Conservation (phyloP, 2,329 filamentous ascomycete species). For the Beauveria asiatica region DNA sequence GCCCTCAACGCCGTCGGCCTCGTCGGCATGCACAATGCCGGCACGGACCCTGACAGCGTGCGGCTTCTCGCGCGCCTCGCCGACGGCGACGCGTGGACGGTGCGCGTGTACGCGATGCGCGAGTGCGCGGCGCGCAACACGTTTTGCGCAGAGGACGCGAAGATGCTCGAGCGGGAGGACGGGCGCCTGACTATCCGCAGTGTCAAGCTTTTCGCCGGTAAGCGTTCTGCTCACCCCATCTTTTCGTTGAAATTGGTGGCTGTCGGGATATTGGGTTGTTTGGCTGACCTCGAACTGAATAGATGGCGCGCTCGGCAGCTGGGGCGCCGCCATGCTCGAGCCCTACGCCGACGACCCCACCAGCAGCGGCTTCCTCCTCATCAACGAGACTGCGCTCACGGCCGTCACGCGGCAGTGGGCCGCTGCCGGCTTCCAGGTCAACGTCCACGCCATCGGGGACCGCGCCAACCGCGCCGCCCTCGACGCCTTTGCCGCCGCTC, state of each 20-base stretch:
- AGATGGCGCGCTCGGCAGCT: slow-evolving; percentile 63
- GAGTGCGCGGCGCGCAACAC: slow-evolving; percentile 58
- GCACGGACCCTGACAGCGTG: slow-evolving; percentile 47
- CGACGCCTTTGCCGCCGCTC: slow-evolving; percentile 51
- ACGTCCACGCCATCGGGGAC: slow-evolving; percentile 66
- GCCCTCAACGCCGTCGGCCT: slow-evolving; percentile 56
- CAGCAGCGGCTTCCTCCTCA: slow-evolving; percentile 55
- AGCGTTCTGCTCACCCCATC: slow-evolving; percentile 6
- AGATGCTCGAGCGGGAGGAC: slow-evolving; percentile 34
- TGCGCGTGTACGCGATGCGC: slow-evolving; percentile 60
- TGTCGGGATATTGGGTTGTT: too few species aligned
- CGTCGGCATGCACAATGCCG: slow-evolving; percentile 62
- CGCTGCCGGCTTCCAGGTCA: slow-evolving; percentile 54
- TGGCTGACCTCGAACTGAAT: background rate
- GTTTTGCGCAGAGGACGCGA: slow-evolving; percentile 47
- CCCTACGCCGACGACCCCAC: slow-evolving; percentile 57
- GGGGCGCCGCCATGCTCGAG: slow-evolving; percentile 64
- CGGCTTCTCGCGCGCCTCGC: slow-evolving; percentile 46
- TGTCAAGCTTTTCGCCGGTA: slow-evolving; percentile 62
- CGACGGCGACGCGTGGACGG: slow-evolving; percentile 41
- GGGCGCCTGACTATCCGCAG: slow-evolving; percentile 49
- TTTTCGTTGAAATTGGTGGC: too few species aligned
- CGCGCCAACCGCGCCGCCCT: slow-evolving; percentile 57
- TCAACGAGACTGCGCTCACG: slow-evolving; percentile 52
- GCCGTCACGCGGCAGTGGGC: slow-evolving; percentile 50